phyloP scores from a whole-genome alignment of 495 filamentous ascomycete species.

The Lentithecium fluviatile region DNA sequence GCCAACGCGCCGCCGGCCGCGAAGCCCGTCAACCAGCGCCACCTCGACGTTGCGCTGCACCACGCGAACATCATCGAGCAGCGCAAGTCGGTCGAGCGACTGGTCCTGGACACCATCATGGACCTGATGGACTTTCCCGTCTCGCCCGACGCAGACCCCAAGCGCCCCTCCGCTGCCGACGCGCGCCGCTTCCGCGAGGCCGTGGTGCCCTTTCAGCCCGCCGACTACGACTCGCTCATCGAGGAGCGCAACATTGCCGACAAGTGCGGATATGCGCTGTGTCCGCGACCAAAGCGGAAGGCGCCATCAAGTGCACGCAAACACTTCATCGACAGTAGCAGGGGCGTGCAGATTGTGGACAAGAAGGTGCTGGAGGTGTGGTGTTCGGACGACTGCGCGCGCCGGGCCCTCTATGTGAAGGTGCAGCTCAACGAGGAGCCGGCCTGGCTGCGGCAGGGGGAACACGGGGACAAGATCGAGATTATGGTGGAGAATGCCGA shows the following conservation, averaged over 20 bases:
- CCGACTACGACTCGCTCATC: constrained; percentile 82
- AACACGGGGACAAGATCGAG: constrained; percentile 27
- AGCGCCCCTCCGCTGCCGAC: constrained; percentile 59
- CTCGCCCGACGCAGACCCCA: constrained; percentile 52
- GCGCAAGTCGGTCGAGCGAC: constrained; percentile 68
- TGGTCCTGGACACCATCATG: constrained; percentile 68
- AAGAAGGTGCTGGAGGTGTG: constrained; percentile 75
- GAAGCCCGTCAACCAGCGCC: constrained; percentile 51
- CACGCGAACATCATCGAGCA: constrained; percentile 78
- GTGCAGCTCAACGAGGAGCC: constrained; percentile 79
- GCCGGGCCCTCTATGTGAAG: constrained; percentile 75
- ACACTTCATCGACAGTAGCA: constrained; percentile 54
- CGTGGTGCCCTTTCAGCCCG: constrained; percentile 71
- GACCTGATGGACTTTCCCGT: constrained; percentile 64
- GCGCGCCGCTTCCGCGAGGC: constrained; percentile 55
- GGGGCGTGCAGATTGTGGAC: constrained; percentile 55
- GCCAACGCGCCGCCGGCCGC: constrained; percentile 44
- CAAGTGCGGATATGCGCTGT: constrained; percentile 80
- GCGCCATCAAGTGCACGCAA: constrained; percentile 48
- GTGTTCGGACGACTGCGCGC: constrained; percentile 78
- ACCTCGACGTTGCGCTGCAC: constrained; percentile 65
- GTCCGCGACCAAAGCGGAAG: constrained; percentile 56
- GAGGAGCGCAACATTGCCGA: constrained; percentile 79
- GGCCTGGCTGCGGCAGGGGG: constrained; percentile 62
- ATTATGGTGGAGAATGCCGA: constrained; percentile 37